Evolutionary conservation across 2,329 filamentous ascomycete genomes (phyloP).

Genomic region (Ceratocystis colombiana): DNA sequence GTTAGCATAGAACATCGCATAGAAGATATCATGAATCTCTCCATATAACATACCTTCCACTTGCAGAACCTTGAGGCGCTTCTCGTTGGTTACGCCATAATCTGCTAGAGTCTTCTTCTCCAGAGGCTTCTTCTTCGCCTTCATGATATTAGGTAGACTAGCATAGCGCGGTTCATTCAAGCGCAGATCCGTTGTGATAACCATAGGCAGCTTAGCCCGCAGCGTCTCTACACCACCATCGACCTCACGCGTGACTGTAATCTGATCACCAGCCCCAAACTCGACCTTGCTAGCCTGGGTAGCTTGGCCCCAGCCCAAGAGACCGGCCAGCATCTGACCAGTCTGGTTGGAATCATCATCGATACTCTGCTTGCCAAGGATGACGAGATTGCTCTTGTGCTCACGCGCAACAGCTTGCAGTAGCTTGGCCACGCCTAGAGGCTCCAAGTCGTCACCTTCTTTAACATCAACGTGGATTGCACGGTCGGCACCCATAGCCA

Average conservation of each 20-base stretch:
- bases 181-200: conserved; percentile 89
- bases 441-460: conserved; percentile 70
- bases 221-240: conserved; percentile 93
- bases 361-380: conserved; percentile 96
- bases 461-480: conserved; percentile 75
- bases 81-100: conserved; percentile 63
- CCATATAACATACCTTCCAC: conserved; percentile 55
- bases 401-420: conserved; percentile 67
- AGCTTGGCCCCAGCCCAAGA: conserved; percentile 87
- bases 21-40: conserved; percentile 13
- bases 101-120: conserved; percentile 84
- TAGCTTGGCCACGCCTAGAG: conserved; percentile 84
- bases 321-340: conserved; percentile 90
- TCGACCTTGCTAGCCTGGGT: conserved; percentile 82
- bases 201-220: conserved; percentile 72
- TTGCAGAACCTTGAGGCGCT: conserved; percentile 79
- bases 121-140: conserved; percentile 99
- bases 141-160: conserved; percentile 97
- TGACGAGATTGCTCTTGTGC: conserved; percentile 82
- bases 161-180: conserved; percentile 94
- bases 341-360: conserved; percentile 95
- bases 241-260: conserved; percentile 81
- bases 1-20: conserved; percentile 23
- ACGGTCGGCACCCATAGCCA: conserved; percentile 97
- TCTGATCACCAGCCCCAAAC: conserved; percentile 57